Evolutionary conservation across 768 basidiomycete genomes (phyloP), one percentile per base, ranked within the genome.

Genomic region (Lactifluus hygrophoroides): DNA sequence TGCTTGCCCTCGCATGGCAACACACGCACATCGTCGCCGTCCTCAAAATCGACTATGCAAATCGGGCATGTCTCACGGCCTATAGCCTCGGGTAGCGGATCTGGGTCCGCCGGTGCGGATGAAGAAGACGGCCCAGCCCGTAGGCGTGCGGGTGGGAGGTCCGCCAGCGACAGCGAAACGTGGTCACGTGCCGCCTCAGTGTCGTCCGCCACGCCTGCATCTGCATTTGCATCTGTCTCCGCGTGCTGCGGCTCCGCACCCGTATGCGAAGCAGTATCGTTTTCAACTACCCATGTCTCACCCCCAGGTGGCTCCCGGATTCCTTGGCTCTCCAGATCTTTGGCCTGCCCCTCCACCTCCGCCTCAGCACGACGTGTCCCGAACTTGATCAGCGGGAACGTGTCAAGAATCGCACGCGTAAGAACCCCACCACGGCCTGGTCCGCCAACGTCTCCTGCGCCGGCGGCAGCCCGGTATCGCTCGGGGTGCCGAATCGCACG

Each of bases 381-480:
- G 65, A 94, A 98, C 69, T 93, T 92, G 72, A 95, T 85, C 61
- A 96, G 74, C 4, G 94, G 94, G 74, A 98, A 98, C 3, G 94
- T 96, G 65, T 98, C 94, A 54, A 98, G 76, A 57, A 98, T 94
- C 19, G 95, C 95, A 19, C 90, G 84, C 1, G 90, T 88, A 51
- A 98, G 77, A 10, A 63, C 54, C 19, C 40, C 51, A 10, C 57
- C 57, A 37, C 57, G 63, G 14, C 63, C 61, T 11, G 44, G 23
- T 37, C 63, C 60, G 17, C 57, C 54, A 50, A 83, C 85, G 66
- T 86, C 86, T 37, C 77, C 76, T 23, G 66, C 64, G 10, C 73
- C 74, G 21, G 73, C 75, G 25, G 68, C 71, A 4, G 70, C 73
- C 44, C 70, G 93, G 68, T 96, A 97, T 52, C 91, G 82, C 67